Percentiles rank a stretch among this genome's conserved stretches.
These are phyloP conservation scores for Mycosphaerella sp. DNA, from an alignment of 2,329 filamentous ascomycete species.

Conservation along the genomic window DNA sequence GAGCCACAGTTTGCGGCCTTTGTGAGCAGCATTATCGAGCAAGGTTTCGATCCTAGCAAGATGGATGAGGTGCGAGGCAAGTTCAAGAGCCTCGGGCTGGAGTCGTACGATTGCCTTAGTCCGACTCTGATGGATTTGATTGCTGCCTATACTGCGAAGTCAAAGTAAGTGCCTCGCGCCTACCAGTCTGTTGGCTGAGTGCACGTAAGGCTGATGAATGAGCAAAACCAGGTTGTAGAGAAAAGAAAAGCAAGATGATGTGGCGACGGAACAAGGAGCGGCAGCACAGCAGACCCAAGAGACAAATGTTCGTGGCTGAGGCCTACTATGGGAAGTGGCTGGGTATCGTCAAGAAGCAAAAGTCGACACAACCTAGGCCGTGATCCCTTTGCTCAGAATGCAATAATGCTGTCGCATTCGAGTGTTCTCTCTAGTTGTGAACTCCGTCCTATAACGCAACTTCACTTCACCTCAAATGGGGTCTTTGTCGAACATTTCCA, in stretches of 20 bases:
- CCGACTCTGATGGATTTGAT: constrained; percentile 56
- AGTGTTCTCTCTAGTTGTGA: too few species aligned
- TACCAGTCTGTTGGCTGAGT: constrained; percentile 8
- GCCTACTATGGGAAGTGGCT: constrained; percentile 9
- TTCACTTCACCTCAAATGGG: too few species aligned
- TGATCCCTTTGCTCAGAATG: not conserved
- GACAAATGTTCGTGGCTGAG: constrained; percentile 1
- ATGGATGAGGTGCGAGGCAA: constrained; percentile 52
- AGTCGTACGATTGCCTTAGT: constrained; percentile 58
- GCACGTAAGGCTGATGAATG: constrained; percentile 11
- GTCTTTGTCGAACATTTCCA: too few species aligned
- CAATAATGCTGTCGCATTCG: not conserved
- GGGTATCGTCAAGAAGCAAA: constrained; percentile 8
- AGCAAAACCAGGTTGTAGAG: constrained; percentile 16
- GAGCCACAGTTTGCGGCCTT: constrained; percentile 66
- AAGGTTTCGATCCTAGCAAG: constrained; percentile 53
- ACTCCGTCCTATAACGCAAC: too few species aligned
- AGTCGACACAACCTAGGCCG: constrained; percentile 6
- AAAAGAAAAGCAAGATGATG: not conserved
- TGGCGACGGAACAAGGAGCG: not conserved
- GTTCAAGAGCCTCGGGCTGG: constrained; percentile 51
- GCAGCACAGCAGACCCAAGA: not conserved
- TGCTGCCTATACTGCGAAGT: constrained; percentile 23
- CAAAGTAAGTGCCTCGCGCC: constrained; percentile 17
- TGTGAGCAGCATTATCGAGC: constrained; percentile 62